A percentile compares a stretch with the other conserved stretches of the same genome.
Evolutionary conservation across 805 yeast genomes (phyloP).

Genomic region (Candida coleopterorum): DNA sequence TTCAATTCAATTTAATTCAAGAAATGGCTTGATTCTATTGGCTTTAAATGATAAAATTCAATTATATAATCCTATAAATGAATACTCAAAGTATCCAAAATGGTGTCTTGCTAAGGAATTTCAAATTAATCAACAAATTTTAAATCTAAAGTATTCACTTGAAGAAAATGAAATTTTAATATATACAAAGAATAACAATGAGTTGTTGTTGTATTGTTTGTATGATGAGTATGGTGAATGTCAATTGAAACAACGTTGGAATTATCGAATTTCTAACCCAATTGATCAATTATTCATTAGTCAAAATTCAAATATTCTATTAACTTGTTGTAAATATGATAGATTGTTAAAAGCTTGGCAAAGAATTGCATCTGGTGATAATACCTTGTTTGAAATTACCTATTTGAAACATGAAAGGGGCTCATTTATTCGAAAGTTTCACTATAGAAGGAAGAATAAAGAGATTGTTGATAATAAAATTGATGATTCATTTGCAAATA

Average conservation of each 20-base stretch:
- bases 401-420: slow-evolving; percentile 58
- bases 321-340: slow-evolving; percentile 61
- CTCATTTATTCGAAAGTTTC: slow-evolving; percentile 46
- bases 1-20: slow-evolving; percentile 58
- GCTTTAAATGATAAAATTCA: slow-evolving; percentile 40
- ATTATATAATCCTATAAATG: slow-evolving; percentile 55
- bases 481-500: slow-evolving; percentile 29
- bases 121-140: slow-evolving; percentile 21
- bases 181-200: slow-evolving; percentile 51
- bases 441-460: slow-evolving; percentile 47
- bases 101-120: slow-evolving; percentile 39
- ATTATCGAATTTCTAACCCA: slow-evolving; percentile 50
- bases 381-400: slow-evolving; percentile 60
- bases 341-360: slow-evolving; percentile 73
- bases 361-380: slow-evolving; percentile 58
- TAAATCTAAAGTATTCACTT: slow-evolving; percentile 52
- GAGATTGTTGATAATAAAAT: slow-evolving; percentile 4
- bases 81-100: slow-evolving; percentile 37
- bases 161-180: slow-evolving; percentile 50
- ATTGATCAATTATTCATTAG: slow-evolving; percentile 56
- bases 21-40: slow-evolving; percentile 57
- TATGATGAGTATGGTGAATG: slow-evolving; percentile 43
- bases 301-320: slow-evolving; percentile 59
- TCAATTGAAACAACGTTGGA: slow-evolving; percentile 38
- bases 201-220: slow-evolving; percentile 51